phyloP scores from a whole-genome alignment of 169 alveolate species.

The Plasmodium yoelii region DNA sequence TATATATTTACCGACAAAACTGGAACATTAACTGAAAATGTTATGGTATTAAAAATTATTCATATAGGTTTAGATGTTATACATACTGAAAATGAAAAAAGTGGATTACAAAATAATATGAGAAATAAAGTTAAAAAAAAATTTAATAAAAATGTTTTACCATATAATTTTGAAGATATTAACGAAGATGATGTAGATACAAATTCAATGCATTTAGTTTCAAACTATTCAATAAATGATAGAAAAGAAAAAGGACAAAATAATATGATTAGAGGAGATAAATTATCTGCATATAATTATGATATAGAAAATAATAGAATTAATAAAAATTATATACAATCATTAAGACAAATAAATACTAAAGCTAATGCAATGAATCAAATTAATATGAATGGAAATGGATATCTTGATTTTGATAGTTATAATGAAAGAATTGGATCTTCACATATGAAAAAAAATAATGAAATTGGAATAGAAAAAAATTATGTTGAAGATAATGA shows the following conservation, averaged over 20 bases:
- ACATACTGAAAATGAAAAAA: slow-evolving; percentile 77
- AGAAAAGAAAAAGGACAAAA: slow-evolving; percentile 7
- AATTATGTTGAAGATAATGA: slow-evolving; percentile 4
- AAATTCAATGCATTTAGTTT: slow-evolving; percentile 7
- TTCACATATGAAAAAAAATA: no score
- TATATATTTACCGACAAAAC: slow-evolving; percentile 97
- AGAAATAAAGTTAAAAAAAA: slow-evolving; percentile 39
- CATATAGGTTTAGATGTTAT: slow-evolving; percentile 85
- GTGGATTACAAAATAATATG: slow-evolving; percentile 27
- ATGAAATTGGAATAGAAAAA: no score
- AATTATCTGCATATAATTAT: slow-evolving; percentile 5
- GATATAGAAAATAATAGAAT: slow-evolving; percentile 8
- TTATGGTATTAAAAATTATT: slow-evolving; percentile 91
- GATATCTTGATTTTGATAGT: slow-evolving; percentile 20
- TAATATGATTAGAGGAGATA: slow-evolving; percentile 1
- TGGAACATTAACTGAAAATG: slow-evolving; percentile 98
- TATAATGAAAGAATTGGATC: slow-evolving; percentile 6
- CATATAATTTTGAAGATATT: slow-evolving; percentile 45
- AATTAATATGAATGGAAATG: slow-evolving; percentile 34
- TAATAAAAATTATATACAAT: neutral
- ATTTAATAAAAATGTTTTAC: slow-evolving; percentile 27
- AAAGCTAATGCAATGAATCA: slow-evolving; percentile 17
- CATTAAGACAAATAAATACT: slow-evolving; percentile 9
- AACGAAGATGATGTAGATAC: slow-evolving; percentile 67
- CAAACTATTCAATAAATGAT: slow-evolving; percentile 51